Evolutionary conservation across 73 alveolate genomes (phyloP).

Genomic region (Symbiodinium pilosum): DNA sequence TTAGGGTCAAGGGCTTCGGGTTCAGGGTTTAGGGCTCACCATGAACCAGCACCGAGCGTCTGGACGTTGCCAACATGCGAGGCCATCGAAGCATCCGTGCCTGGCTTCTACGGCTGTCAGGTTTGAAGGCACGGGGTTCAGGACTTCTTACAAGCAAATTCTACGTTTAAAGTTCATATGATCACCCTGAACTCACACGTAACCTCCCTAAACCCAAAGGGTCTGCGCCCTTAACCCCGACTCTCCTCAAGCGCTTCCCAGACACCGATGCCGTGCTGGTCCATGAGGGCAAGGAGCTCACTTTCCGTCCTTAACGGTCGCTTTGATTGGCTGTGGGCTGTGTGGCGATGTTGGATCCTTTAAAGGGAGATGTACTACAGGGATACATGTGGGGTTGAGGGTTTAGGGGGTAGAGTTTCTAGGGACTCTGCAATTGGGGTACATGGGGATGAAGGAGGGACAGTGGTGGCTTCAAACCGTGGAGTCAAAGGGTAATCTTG

Average conservation of each 20-base stretch:
- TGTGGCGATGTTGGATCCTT: too few species aligned
- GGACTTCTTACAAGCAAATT: background rate
- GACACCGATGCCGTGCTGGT: constrained; percentile 76
- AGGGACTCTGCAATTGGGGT: too few species aligned
- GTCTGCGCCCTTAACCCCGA: too few species aligned
- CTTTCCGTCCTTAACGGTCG: constrained; percentile 25
- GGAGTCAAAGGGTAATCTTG: background rate
- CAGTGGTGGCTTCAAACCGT: background rate
- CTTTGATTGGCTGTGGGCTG: too few species aligned
- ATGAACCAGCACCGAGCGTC: background rate
- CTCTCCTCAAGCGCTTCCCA: background rate
- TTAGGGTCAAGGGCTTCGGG: background rate
- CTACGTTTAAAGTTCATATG: too few species aligned
- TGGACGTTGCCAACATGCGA: constrained; percentile 87
- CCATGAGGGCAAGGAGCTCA: constrained; percentile 77
- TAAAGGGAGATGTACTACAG: too few species aligned
- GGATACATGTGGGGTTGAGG: too few species aligned
- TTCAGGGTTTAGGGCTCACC: background rate
- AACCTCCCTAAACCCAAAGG: too few species aligned
- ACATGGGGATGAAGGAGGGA: too few species aligned
- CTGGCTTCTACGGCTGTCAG: background rate
- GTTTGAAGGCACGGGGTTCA: background rate
- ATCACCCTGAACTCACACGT: too few species aligned
- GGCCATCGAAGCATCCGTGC: constrained; percentile 92
- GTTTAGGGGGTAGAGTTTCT: too few species aligned